phyloP scores from a whole-genome alignment of 2,329 filamentous ascomycete genomes.

The Cytospora chrysosperma region DNA sequence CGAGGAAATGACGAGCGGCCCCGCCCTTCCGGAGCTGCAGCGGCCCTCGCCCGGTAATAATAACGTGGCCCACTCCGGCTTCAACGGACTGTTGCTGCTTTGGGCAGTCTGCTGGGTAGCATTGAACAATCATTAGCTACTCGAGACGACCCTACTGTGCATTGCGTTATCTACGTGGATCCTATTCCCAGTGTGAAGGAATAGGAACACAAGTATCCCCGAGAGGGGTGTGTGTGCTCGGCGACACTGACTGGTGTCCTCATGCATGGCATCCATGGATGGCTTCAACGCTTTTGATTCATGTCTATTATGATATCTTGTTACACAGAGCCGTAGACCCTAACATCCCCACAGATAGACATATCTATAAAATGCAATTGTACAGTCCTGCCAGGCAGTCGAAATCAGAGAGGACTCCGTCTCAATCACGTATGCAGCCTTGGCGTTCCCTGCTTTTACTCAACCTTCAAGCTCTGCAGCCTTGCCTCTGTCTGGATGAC shows the following conservation, averaged over 20 bases:
- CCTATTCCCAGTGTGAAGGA: neutral
- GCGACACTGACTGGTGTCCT: no score
- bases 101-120: neutral
- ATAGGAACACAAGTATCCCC: neutral
- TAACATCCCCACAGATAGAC: slow-evolving; percentile 3
- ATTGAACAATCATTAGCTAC: no score
- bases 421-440: neutral
- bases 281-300: slow-evolving; percentile 12
- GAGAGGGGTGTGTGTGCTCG: no score
- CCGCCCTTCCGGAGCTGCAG: slow-evolving; percentile 3
- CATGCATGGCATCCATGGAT: no score
- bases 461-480: slow-evolving; percentile 81
- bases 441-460: slow-evolving; percentile 50
- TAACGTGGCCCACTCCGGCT: neutral
- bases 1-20: slow-evolving; percentile 21
- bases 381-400: slow-evolving; percentile 7
- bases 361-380: slow-evolving; percentile 6
- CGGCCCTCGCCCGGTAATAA: neutral
- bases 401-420: neutral
- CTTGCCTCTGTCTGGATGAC: slow-evolving; percentile 88
- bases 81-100: neutral
- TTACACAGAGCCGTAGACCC: slow-evolving; percentile 16
- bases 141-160: neutral
- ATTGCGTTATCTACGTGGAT: neutral
- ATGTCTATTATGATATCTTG: slow-evolving; percentile 20